phyloP scores from a whole-genome alignment of 352 stramenopile species.

The Aphanomyces cochlioides region DNA sequence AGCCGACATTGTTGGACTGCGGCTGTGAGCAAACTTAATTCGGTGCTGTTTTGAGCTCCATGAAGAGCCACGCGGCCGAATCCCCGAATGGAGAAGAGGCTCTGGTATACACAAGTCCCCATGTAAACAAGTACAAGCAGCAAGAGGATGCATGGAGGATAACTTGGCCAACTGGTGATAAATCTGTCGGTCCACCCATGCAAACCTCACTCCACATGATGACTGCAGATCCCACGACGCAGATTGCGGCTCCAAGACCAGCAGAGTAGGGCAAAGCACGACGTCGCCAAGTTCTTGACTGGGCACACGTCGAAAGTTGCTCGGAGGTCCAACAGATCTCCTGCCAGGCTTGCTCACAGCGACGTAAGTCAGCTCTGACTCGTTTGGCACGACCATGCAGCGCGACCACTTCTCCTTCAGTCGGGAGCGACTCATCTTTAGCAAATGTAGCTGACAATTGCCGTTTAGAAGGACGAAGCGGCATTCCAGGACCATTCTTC shows the following conservation, averaged over 20 bases:
- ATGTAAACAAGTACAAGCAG: constrained; percentile 57
- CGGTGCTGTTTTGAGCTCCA: constrained; percentile 52
- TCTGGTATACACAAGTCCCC: constrained; percentile 53
- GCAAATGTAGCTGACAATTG: constrained; percentile 10
- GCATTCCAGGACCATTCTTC: neutral
- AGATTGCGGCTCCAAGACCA: constrained; percentile 36
- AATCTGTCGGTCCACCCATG: constrained; percentile 38
- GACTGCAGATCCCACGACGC: constrained; percentile 46
- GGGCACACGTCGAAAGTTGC: constrained; percentile 25
- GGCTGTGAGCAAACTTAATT: constrained; percentile 55
- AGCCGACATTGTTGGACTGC: constrained; percentile 61
- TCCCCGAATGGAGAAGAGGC: constrained; percentile 54
- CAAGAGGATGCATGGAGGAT: constrained; percentile 28
- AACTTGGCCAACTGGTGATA: constrained; percentile 37
- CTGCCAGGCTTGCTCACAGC: constrained; percentile 56
- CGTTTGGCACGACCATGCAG: constrained; percentile 49
- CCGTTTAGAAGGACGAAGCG: constrained; percentile 1
- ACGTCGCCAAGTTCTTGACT: neutral
- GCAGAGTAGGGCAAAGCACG: constrained; percentile 4
- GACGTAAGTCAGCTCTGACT: constrained; percentile 42
- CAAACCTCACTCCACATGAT: constrained; percentile 68
- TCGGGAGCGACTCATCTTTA: constrained; percentile 36
- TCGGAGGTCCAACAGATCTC: constrained; percentile 54
- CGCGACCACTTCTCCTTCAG: constrained; percentile 41
- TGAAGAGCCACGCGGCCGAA: constrained; percentile 52